phyloP scores from a whole-genome alignment of 2,329 filamentous ascomycete species.

The Ceratocystis ficicola region DNA sequence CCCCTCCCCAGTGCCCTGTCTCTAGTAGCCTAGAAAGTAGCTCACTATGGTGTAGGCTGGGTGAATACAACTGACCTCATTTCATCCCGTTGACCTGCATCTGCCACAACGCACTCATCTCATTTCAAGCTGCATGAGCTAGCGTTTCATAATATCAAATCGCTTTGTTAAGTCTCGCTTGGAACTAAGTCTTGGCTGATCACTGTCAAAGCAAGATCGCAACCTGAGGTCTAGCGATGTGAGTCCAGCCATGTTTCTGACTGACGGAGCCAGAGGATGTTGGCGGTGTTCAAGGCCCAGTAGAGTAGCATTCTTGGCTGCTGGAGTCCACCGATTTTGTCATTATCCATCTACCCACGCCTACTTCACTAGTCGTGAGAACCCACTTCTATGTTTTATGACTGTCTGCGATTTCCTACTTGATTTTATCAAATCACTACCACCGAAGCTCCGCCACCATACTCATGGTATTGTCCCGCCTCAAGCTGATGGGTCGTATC shows the following conservation, averaged over 20 bases:
- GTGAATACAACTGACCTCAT: too few species aligned
- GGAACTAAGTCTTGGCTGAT: neutral
- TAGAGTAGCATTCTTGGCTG: neutral
- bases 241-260: constrained; percentile 1
- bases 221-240: neutral
- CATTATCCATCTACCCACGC: neutral
- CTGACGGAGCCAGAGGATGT: neutral
- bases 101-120: neutral
- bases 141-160: neutral
- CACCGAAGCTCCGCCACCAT: too few species aligned
- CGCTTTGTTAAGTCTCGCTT: neutral
- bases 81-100: neutral
- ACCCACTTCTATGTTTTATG: too few species aligned
- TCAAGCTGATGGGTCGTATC: too few species aligned
- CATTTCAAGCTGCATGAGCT: constrained; percentile 2
- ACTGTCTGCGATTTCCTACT: too few species aligned
- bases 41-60: too few species aligned
- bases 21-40: too few species aligned
- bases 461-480: too few species aligned
- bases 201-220: constrained; percentile 4
- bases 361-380: too few species aligned
- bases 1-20: too few species aligned
- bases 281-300: neutral
- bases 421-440: too few species aligned
- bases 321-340: neutral